Evolutionary conservation across 495 filamentous ascomycete genomes (phyloP), one percentile per base, ranked within the genome.

Genomic region (Daldinia grandis): DNA sequence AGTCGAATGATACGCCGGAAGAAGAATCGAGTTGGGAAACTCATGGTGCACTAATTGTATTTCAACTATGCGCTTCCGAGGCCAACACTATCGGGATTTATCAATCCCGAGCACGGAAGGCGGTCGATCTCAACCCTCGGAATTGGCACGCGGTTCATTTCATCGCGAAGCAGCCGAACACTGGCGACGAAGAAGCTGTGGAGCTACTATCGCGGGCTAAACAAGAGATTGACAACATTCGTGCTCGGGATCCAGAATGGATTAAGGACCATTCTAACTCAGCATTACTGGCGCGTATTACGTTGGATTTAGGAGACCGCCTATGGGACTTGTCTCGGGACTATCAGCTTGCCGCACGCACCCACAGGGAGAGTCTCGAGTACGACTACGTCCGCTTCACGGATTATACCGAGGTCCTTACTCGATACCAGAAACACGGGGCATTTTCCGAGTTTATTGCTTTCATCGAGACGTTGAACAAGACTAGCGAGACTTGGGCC

Each of bases 91-190:
- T 49, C 0, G 66, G 72, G 17, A 63, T 72, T 17, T 76, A 73
- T n/a, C 68, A 64, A 7, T 51, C 56, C 5, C 68, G 74, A 37
- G 74, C 77, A 17, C 77, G 71, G 4, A 76, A 68, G 33, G 74
- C 79, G 8, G 61, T 81, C 10, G 62, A 74, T 33, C 74, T 80
- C n/a, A 75, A 81, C 58, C 71, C 76, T 19, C 61, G 67, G 38
- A 79, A 81, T 40, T 81, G 76, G 78, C 76, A 78, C 42, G 78
- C 78, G 19, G 78, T 76, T 24, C 76, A 79, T 37, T 77, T 76
- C 57, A 64, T 81, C 3, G 61, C 77, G 1, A 70, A 71, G 27
- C 73, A 76, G 17, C 71, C 74, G 1, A 58, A 24, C 40, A 69
- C 70, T 2, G 74, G 74, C 25, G 71, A 65, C n/a, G 70, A 72